A percentile compares a stretch with the other conserved stretches of the same genome.
These are phyloP conservation scores for Cubamyces sp. DNA, from an alignment of 768 basidiomycete genomes.

Conservation along the genomic window DNA sequence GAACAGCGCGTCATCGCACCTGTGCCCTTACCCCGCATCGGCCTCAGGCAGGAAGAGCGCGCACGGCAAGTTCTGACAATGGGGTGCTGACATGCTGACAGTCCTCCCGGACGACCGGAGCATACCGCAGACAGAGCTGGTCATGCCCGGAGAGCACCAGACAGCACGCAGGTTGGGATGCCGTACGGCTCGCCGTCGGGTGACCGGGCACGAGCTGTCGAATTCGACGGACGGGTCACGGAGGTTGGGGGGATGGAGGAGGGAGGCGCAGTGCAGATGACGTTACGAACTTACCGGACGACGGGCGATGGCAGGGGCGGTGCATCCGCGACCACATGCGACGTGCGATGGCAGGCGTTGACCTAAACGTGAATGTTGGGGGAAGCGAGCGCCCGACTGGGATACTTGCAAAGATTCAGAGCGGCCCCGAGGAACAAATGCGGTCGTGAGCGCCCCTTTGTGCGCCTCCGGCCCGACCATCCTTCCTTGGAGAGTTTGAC, in stretches of 20 bases:
- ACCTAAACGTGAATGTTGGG: too few relatives aligned
- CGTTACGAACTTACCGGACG: conserved; percentile 12
- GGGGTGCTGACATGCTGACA: background rate
- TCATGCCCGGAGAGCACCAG: background rate
- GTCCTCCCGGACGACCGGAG: background rate
- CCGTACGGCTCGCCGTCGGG: conserved; percentile 12
- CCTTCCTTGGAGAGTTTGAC: background rate
- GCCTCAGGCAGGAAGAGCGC: background rate
- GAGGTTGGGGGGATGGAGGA: too few relatives aligned
- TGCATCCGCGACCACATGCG: conserved; percentile 7
- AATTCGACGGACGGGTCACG: too few relatives aligned
- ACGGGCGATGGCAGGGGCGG: conserved; percentile 6
- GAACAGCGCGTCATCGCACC: background rate
- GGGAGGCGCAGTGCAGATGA: background rate
- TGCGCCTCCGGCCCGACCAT: conserved; percentile 10
- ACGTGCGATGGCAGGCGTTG: background rate
- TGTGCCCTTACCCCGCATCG: background rate
- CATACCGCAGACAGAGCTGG: background rate
- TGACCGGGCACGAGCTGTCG: conserved; percentile 6
- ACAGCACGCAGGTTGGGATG: conserved; percentile 2
- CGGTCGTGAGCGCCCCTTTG: background rate
- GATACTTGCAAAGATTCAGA: background rate
- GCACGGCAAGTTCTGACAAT: background rate
- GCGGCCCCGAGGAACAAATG: conserved; percentile 8
- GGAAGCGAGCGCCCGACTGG: too few relatives aligned